phyloP scores from a whole-genome alignment of 306 rosid species.

The Lathyrus sativus region DNA sequence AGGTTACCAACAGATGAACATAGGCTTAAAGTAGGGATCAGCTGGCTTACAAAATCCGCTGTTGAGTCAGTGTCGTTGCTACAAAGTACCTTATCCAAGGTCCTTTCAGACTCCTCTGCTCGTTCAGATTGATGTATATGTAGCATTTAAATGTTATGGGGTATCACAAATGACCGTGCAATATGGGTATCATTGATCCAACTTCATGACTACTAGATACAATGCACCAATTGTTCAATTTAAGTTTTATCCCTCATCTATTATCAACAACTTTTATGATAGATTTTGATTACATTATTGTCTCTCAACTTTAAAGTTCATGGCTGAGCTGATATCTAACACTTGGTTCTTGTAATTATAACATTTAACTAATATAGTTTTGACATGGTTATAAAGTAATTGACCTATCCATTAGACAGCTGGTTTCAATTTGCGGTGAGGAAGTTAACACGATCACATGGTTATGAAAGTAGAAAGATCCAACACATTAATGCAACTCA shows the following conservation, averaged over 20 bases:
- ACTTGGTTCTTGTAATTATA: not conserved
- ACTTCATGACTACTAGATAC: constrained; percentile 4
- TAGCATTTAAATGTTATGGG: not conserved
- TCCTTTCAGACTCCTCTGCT: constrained; percentile 62
- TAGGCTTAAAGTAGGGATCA: constrained; percentile 85
- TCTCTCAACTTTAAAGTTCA: not conserved
- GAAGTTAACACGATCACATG: constrained; percentile 20
- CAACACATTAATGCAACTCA: not conserved
- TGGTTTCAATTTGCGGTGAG: not conserved
- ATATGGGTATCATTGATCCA: constrained; percentile 7
- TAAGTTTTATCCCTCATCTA: not conserved
- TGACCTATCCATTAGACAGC: no score
- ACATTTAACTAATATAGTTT: not conserved
- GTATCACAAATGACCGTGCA: not conserved
- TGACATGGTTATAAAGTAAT: no score
- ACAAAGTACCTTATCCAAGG: constrained; percentile 69
- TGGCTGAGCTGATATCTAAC: not conserved
- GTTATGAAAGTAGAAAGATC: not conserved
- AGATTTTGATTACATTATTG: not conserved
- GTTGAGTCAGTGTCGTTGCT: constrained; percentile 70
- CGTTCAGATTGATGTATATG: constrained; percentile 13
- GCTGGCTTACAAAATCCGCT: constrained; percentile 91
- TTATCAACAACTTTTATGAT: not conserved
- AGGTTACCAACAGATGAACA: constrained; percentile 95
- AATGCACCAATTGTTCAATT: not conserved